Evolutionary conservation across 2,329 filamentous ascomycete species (phyloP), one percentile per base, ranked within the genome.

Genomic region (Fusarium metavorans): DNA sequence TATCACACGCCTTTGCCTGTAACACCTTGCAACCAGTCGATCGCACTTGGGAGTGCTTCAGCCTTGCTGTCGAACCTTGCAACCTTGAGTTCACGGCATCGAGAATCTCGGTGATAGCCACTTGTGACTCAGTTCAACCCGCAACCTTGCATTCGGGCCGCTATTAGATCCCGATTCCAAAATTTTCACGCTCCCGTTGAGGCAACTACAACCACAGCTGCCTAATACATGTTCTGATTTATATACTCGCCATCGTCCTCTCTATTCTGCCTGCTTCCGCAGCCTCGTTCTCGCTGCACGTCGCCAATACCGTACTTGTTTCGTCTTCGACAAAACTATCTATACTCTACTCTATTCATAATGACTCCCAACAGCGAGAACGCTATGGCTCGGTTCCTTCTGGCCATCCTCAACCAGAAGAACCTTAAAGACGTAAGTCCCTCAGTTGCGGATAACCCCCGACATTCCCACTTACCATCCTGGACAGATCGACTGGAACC

Each of bases 391-490:
- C 84, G 88, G 64, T 89, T 91, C 66, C 85, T 91, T 68, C 89
- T 90, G 76, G 89, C 89, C 41, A 91, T 91, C 68, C 77, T 91
- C 68, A 86, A 87, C 80, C 89, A 91, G 82, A 90, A 90, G 81
- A 88, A 85, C 67, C 85, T 91, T 62, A 91, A 90, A 77, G 88
- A 91, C 82, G 89, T 91, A 81, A 85, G 89, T 70, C 25, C 5
- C 41, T 34, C 39, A 23, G 64, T n/a, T 27, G 39, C 39, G 16
- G 65, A 58, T 34, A 25, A 20, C 56, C 50, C 45, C 13, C 35
- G 60, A 27, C 20, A 23, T 20, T 43, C 35, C n/a, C n/a, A 67
- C 67, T 74, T 65, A 78, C 76, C 71, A 57, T 64, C 52, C 30
- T 54, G 25, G 58, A 25, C 66, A 91, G 89, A 89, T 91, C 76